A percentile compares a stretch with the other conserved stretches of the same genome.
Conservation (phyloP, 768 basidiomycete genomes). For the Pholiota microspora region DNA sequence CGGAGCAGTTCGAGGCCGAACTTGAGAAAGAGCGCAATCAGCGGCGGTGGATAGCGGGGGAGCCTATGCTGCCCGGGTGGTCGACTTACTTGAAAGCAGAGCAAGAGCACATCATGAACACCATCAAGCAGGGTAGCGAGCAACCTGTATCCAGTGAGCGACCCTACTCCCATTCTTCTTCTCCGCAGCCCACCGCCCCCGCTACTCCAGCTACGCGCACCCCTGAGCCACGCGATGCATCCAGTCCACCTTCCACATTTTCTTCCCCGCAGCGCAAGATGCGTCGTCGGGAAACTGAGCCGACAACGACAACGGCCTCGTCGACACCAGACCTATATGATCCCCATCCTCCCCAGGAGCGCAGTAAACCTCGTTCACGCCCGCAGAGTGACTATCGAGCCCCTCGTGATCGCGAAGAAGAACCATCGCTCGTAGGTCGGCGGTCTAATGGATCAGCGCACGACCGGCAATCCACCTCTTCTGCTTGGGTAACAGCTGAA, state of each 20-base stretch:
- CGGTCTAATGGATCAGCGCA: background rate
- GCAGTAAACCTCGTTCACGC: constrained; percentile 14
- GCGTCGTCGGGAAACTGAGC: constrained; percentile 4
- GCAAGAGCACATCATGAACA: constrained; percentile 45
- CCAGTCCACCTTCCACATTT: background rate
- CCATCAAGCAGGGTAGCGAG: constrained; percentile 35
- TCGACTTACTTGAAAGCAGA: constrained; percentile 29
- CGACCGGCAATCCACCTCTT: background rate
- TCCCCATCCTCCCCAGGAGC: constrained; percentile 9
- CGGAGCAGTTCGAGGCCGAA: constrained; percentile 42
- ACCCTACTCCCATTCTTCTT: background rate
- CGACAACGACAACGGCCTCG: background rate
- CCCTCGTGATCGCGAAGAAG: background rate
- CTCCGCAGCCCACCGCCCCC: constrained; percentile 2
- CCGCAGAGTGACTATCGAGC: constrained; percentile 3
- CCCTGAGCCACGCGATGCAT: constrained; percentile 5
- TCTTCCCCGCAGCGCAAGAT: background rate
- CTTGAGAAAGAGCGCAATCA: constrained; percentile 49
- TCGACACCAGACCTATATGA: background rate
- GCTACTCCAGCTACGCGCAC: background rate
- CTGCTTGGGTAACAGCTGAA: background rate
- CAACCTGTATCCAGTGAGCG: constrained; percentile 11
- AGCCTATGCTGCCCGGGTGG: constrained; percentile 26
- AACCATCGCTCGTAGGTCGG: background rate
- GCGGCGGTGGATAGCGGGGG: constrained; percentile 45